phyloP scores from a whole-genome alignment of 345 rosid species.

The Aurinia saxatilis region DNA sequence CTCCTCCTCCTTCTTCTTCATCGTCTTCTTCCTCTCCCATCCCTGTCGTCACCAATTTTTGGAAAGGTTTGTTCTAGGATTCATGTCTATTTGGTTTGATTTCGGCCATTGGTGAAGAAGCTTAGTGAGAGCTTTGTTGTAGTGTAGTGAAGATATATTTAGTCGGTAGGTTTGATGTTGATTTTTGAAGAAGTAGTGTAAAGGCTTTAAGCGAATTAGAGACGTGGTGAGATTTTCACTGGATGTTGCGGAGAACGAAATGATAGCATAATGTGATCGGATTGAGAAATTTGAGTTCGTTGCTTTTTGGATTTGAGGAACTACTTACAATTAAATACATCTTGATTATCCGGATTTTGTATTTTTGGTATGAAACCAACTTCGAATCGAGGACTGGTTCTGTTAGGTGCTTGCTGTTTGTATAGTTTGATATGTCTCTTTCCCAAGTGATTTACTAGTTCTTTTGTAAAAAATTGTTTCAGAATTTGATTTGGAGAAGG shows the following conservation, averaged over 20 bases:
- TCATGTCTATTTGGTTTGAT: neutral
- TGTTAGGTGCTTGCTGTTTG: neutral
- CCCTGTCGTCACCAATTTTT: slow-evolving; percentile 71
- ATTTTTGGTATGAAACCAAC: neutral
- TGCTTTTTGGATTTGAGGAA: neutral
- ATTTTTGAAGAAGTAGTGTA: slow-evolving; percentile 1
- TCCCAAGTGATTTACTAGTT: neutral
- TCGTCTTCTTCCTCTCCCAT: slow-evolving; percentile 61
- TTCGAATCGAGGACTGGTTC: neutral
- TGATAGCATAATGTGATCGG: slow-evolving; percentile 19
- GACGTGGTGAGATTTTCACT: neutral
- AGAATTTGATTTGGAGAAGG: slow-evolving; percentile 96
- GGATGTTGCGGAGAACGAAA: neutral
- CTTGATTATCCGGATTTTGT: neutral
- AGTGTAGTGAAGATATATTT: slow-evolving; percentile 3
- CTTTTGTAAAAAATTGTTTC: neutral
- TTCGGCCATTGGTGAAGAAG: no score
- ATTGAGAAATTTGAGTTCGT: neutral
- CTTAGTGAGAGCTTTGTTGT: neutral
- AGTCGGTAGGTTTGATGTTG: neutral
- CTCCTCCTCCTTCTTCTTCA: slow-evolving; percentile 52
- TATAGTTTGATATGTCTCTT: neutral
- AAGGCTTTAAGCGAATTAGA: slow-evolving; percentile 3
- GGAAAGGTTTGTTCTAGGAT: slow-evolving; percentile 65
- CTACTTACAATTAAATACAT: neutral